Evolutionary conservation across 352 stramenopile genomes (phyloP).

Genomic region (Phytophthora meadii): DNA sequence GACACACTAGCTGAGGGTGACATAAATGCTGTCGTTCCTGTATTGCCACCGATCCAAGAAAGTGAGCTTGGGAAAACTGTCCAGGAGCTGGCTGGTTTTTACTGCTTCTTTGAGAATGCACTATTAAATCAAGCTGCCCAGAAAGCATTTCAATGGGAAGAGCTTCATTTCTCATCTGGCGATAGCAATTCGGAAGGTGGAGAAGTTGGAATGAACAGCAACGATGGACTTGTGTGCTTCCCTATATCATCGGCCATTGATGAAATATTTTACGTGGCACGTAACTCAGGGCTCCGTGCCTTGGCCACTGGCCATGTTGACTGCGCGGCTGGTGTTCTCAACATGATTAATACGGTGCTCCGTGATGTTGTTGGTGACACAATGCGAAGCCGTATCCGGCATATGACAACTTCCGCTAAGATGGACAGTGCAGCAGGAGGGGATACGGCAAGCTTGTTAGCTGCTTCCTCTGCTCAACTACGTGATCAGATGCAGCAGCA

Average conservation of each 20-base stretch:
- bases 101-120: constrained; percentile 89
- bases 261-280: constrained; percentile 89
- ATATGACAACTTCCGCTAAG: constrained; percentile 71
- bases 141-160: constrained; percentile 89
- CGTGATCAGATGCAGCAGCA: constrained; percentile 88
- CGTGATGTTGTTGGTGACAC: constrained; percentile 79
- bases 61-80: constrained; percentile 84
- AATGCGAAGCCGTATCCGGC: constrained; percentile 80
- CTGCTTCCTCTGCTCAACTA: constrained; percentile 68
- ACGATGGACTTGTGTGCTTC: constrained; percentile 56
- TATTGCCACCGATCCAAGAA: constrained; percentile 67
- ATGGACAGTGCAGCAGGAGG: constrained; percentile 50
- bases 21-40: constrained; percentile 3
- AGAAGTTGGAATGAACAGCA: constrained; percentile 8
- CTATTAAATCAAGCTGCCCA: constrained; percentile 74
- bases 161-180: constrained; percentile 70
- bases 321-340: constrained; percentile 82
- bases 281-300: constrained; percentile 80
- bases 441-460: constrained; percentile 54
- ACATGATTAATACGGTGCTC: constrained; percentile 88
- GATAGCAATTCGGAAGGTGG: constrained; percentile 7
- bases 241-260: constrained; percentile 87
- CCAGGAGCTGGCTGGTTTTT: constrained; percentile 85
- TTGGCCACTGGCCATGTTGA: constrained; percentile 86
- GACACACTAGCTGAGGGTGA: constrained; percentile 8